Base-by-base conservation (phyloP, 805 yeast species). In the Yamadazyma sp. region DNA sequence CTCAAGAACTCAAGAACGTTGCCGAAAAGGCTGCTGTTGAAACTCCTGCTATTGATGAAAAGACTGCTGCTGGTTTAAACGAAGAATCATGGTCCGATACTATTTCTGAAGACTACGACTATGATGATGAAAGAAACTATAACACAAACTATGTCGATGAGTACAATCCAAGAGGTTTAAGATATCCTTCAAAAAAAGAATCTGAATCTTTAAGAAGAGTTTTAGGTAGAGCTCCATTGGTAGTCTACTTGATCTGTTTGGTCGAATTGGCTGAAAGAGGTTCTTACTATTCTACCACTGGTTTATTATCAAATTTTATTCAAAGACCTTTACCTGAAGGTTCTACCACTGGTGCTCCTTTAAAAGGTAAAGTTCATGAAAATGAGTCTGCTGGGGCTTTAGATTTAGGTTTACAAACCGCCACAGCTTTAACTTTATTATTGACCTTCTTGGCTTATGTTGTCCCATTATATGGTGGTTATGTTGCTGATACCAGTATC, bases 261-360 rank as follows among this genome's bases (percentile, higher is more conserved):
- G 51, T 66, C 27, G 80, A 74, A 45, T 69, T 74, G 45, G 75
- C 77, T 12, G 79, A 74, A 53, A 64, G 79, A 56, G 78, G 75
- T 34, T 71, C 77, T 5, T 74, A 73, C 48, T 74, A 70, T 44
- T 75, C 78, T 14, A 62, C 62, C 7, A 47, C 58, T 24, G 70
- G 69, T 46, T 50, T 69, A 30, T 59, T 73, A 36, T 53, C 71
- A 19, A 74, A 74, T 49, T 73, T 73, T 44, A 63, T 73, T 37
- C 73, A 68, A 56, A 62, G 76, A 55, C 73, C 75, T 12, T 53
- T 73, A 30, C 78, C 79, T 8, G 51, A 49, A 24, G 71, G 72
- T 29, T 69, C 74, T 12, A 65, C 68, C 17, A 70, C 75, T 28
- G 72, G 73, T 40, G 68, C 70, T 15, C 60, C 69, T 3, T 33